A percentile compares a stretch with the other conserved stretches of the same genome.
Conservation (phyloP, 1,284 basidiomycete genomes). For the Vanrija humicola region DNA sequence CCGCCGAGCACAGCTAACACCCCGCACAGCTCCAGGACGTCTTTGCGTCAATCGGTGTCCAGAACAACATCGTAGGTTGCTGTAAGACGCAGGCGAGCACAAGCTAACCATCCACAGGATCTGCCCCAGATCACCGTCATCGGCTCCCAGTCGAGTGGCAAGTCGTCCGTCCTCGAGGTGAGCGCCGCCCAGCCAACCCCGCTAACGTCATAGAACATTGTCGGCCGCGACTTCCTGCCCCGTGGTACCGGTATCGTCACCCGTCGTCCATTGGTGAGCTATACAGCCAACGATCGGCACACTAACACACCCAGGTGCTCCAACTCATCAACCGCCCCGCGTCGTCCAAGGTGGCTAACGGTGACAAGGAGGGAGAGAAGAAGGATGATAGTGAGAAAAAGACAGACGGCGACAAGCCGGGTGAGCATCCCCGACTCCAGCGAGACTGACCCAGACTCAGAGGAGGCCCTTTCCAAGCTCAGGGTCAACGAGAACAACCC, state of each 20-base stretch:
- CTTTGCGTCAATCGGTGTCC: conserved; percentile 53
- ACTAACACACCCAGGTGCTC: conserved; percentile 59
- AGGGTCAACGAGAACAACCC: conserved; percentile 64
- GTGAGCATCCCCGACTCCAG: no score
- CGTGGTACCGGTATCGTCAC: conserved; percentile 92
- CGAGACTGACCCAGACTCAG: conserved; percentile 5
- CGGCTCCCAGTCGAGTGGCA: conserved; percentile 55
- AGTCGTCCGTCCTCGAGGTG: conserved; percentile 55
- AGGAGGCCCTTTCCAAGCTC: conserved; percentile 34
- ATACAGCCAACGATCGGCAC: background rate
- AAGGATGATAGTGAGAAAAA: conserved; percentile 19
- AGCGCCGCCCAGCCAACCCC: conserved; percentile 5
- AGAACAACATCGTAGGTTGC: conserved; percentile 48
- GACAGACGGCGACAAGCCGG: conserved; percentile 6
- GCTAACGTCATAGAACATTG: conserved; percentile 71
- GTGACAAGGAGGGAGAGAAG: conserved; percentile 16
- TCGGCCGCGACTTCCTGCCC: conserved; percentile 93
- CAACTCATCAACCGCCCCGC: conserved; percentile 84
- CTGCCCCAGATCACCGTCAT: conserved; percentile 57
- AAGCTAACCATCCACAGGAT: conserved; percentile 40
- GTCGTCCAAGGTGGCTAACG: conserved; percentile 57
- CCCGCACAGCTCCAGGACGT: conserved; percentile 53
- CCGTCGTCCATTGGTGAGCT: conserved; percentile 74
- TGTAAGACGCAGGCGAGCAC: background rate
- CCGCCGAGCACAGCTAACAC: background rate